Evolutionary conservation across 2,329 filamentous ascomycete species (phyloP), one percentile per base, ranked within the genome.

Genomic region (Cladosporium sp.): DNA sequence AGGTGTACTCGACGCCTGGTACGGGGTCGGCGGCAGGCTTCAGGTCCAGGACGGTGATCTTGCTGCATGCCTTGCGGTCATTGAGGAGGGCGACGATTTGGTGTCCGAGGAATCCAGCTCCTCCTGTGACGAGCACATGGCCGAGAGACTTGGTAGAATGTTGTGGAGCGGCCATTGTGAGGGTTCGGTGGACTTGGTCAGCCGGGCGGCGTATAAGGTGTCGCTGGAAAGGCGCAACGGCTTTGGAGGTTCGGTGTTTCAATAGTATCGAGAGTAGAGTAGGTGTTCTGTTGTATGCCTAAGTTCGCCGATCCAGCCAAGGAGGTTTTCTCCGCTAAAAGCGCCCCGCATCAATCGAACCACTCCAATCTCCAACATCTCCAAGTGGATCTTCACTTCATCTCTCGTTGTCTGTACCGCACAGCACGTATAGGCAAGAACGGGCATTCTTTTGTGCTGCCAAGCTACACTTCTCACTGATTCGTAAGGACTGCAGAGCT

Each of bases 21-120:
- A 68, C 66, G 13, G 68, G 63, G 54, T 74, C 72, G 45, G 64
- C 51, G 36, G 63, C 68, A 20, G 70, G 68, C 59, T 71, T 68
- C 53, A 77, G 65, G 59, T 76, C 74, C 59, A 79, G 69, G 12
- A 76, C 73, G 24, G 71, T 70, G 55, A 78, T 61, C 50, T 70
- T 68, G 34, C 68, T 68, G 56, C 69, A 66, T 12, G 73, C 72
- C 52, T 70, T 65, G 29, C 67, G 60, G 20, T 64, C 57, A 20
- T 69, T 63, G 30, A 79, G 69, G 48, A 75, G 68, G 43, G 68
- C 68, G 47, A 78, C 75, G 51, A 79, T 76, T 60, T 77, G 74
- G 53, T 70, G 64, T 27, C 76, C 76, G 4, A 79, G 64, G 55
- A 79, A 78, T 18, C 76, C 76, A 52, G 73, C 74, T 43, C 76